Base-by-base conservation (phyloP, 1,284 basidiomycete genomes). In the Malassezia furfur region DNA sequence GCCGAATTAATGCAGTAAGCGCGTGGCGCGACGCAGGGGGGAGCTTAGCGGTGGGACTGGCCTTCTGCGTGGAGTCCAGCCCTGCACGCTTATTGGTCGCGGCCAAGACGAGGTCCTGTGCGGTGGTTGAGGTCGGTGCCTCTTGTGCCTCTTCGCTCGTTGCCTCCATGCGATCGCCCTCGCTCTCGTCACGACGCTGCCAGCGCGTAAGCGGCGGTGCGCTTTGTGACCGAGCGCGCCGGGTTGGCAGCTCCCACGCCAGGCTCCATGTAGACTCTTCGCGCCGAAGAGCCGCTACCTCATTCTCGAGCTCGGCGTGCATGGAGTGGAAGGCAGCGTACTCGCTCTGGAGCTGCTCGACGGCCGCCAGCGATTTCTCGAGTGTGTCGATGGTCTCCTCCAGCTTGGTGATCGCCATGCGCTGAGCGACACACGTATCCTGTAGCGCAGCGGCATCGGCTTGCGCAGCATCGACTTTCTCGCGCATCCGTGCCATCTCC, bases 401-500 rank as follows among this genome's bases (percentile, higher is more conserved):
- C 9, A 57, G 46, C 3, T 22, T n/a, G 17, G 32, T 21, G n/a
- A 57, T 57, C 17, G 50, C 39, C n/a, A 39, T 37, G 14, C 45
- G 44, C 36, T 57, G 55, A 19, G 55, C 40, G 2, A 34, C 30
- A 28, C 50, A 52, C 2, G 55, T 57, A 15, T 22, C 32, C 12
- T 38, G 44, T 17, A 57, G 36, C 7, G 17, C 25, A 1, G 35
- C 28, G 1, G 47, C 14, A 1, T 52, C 37, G 6, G 19, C 9
- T 8, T 28, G 21, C 21, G 48, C 39, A 15, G 37, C 32, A 7
- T 37, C 21, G 19, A 45, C 48, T 21, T 19, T 19, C 17, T 46
- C n/a, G 12, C 21, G 45, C 21, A 47, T n/a, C 17, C 9, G 9
- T 5, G 19, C 32, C 3, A 49, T 11, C 19, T 57, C 48, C 10